Base-by-base conservation (phyloP, 306 rosid species). In the Trifolium repens region DNA sequence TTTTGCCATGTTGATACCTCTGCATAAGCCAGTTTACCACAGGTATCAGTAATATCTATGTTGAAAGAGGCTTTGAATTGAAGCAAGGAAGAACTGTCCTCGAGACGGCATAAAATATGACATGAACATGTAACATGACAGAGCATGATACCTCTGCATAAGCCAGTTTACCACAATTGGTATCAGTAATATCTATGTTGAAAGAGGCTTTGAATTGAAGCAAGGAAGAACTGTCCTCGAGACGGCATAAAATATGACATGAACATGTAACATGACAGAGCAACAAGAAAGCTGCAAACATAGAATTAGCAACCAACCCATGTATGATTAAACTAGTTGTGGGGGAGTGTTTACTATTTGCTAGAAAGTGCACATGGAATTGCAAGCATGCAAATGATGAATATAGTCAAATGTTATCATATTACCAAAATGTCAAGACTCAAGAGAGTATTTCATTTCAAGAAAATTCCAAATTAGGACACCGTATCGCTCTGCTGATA, bases 1-100 rank as follows among this genome's bases (percentile, higher is more conserved):
- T 15, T 67, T 37, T 39, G 24, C 83, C 83, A 79, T 19, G 61
- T 32, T 26, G 17, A 52, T 52, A 47, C 53, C 5, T 47, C 53
- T 47, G 17, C 53, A 14, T 13, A 15, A 47, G 53, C 53, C 15
- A 47, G 17, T 47, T 47, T 47, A 47, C 53, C 16, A 47, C 16
- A 47, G 15, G 53, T 47, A 47, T 47, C 53, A 47, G 53, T 47
- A 47, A 5, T 47, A 14, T 47, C 53, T 47, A 12, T 47, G n/a
- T 47, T 47, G 53, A 47, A 47, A 14, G 53, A 47, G 17, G 53
- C 53, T 14, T 47, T 47, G 53, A 47, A 49, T n/a, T 49, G 54
- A 5, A 49, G 54, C 54, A 49, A 49, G 54, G 19, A 49, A 49
- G 54, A 49, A 49, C 54, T 49, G 17, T 49, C 54, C 2, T 15